Evolutionary conservation across 2,329 filamentous ascomycete genomes (phyloP).

Genomic region (Amesomyces nigricolor): DNA sequence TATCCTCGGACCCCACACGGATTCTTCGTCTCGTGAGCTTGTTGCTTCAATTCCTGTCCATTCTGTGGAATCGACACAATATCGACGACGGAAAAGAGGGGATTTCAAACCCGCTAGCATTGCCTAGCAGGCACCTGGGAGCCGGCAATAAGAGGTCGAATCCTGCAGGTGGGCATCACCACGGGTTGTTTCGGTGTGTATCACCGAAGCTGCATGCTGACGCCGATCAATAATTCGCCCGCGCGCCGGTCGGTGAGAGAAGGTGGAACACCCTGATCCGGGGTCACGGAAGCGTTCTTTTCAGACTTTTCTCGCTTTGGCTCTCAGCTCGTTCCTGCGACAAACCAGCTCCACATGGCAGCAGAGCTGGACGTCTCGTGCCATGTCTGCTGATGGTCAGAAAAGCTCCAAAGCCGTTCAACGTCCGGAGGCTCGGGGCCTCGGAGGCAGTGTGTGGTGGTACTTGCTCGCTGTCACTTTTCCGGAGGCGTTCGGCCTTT

Average conservation of each 20-base stretch:
- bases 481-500: not conserved
- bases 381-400: not conserved
- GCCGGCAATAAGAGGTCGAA: not conserved
- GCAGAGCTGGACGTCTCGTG: not conserved
- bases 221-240: no score
- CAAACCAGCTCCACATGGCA: not conserved
- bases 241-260: no score
- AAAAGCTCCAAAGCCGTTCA: not conserved
- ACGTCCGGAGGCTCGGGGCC: not conserved
- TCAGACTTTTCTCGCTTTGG: not conserved
- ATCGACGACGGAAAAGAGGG: no score
- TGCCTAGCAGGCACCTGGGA: no score
- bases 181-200: not conserved
- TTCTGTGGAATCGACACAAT: not conserved
- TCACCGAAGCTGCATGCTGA: not conserved
- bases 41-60: not conserved
- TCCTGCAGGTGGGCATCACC: not conserved
- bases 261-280: not conserved
- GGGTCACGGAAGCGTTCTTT: not conserved
- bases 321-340: not conserved
- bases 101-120: no score
- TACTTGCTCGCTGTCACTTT: not conserved
- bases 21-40: not conserved
- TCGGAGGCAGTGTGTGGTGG: not conserved
- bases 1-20: not conserved